phyloP scores from a whole-genome alignment of 257 asterid species.

The Salvia splendens region DNA sequence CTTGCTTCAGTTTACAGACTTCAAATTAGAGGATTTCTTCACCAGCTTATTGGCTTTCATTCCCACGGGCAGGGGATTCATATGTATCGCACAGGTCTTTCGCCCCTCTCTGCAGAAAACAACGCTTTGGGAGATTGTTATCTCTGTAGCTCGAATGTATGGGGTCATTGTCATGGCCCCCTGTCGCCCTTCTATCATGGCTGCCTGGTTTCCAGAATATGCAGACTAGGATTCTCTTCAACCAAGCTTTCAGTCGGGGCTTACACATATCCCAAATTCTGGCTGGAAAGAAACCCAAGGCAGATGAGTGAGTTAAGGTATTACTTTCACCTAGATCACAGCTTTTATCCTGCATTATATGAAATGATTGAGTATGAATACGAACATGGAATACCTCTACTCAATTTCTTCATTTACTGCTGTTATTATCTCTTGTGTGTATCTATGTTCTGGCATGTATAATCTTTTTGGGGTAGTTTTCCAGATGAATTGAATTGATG shows the following conservation, averaged over 20 bases:
- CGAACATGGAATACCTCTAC: too few relatives aligned
- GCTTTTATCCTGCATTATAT: not conserved
- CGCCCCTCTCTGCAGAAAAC: conserved; percentile 68
- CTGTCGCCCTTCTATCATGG: conserved; percentile 88
- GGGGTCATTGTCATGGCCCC: conserved; percentile 92
- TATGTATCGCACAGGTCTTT: conserved; percentile 81
- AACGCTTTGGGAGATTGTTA: conserved; percentile 67
- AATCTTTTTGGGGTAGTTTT: not conserved
- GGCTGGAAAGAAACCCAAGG: conserved; percentile 79
- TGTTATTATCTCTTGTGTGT: not conserved
- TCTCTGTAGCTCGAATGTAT: conserved; percentile 81
- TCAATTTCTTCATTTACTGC: not conserved
- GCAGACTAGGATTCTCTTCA: conserved; percentile 98
- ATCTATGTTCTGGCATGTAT: not conserved
- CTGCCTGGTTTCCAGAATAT: conserved; percentile 95
- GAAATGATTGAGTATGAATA: too few relatives aligned
- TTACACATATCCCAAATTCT: conserved; percentile 93
- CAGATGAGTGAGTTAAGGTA: conserved; percentile 64
- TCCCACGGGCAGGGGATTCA: conserved; percentile 96
- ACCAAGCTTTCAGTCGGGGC: conserved; percentile 96
- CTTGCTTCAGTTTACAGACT: conserved; percentile 67
- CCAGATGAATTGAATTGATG: conserved; percentile 23
- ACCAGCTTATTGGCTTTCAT: conserved; percentile 88
- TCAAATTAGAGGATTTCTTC: conserved; percentile 71
- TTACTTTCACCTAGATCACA: conserved; percentile 23